Conservation (phyloP, 352 stramenopile genomes). For the Phytophthora palmivora region DNA sequence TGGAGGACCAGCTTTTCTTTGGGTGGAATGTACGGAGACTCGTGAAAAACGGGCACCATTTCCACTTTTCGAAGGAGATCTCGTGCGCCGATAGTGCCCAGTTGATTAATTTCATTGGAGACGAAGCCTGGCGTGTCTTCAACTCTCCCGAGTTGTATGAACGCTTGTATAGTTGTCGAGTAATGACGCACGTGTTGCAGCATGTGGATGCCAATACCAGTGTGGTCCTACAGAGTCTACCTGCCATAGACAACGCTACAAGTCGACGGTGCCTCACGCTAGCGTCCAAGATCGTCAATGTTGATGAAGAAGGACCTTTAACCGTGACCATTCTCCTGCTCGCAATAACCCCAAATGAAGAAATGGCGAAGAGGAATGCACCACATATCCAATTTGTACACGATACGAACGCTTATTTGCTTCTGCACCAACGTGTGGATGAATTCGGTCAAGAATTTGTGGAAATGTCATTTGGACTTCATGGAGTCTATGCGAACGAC, state of each 20-base stretch:
- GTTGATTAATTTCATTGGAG: conserved; percentile 16
- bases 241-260: conserved; percentile 24
- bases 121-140: conserved; percentile 38
- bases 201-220: conserved; percentile 32
- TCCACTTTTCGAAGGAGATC: conserved; percentile 46
- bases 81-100: conserved; percentile 9
- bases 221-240: conserved; percentile 38
- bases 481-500: conserved; percentile 27
- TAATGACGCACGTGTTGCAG: conserved; percentile 39
- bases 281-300: conserved; percentile 29
- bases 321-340: conserved; percentile 27
- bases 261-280: conserved; percentile 34
- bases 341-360: conserved; percentile 27
- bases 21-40: conserved; percentile 37
- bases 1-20: conserved; percentile 22
- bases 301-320: conserved; percentile 17
- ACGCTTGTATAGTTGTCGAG: conserved; percentile 25
- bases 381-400: conserved; percentile 30
- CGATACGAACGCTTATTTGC: conserved; percentile 41
- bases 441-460: conserved; percentile 19
- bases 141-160: conserved; percentile 37
- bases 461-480: conserved; percentile 38
- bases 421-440: conserved; percentile 25
- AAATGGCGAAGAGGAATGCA: conserved; percentile 7
- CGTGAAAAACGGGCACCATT: conserved; percentile 26